A percentile compares a stretch with the other conserved stretches of the same genome.
Evolutionary conservation across 2,329 filamentous ascomycete genomes (phyloP).

Genomic region (Fusarium piperis): DNA sequence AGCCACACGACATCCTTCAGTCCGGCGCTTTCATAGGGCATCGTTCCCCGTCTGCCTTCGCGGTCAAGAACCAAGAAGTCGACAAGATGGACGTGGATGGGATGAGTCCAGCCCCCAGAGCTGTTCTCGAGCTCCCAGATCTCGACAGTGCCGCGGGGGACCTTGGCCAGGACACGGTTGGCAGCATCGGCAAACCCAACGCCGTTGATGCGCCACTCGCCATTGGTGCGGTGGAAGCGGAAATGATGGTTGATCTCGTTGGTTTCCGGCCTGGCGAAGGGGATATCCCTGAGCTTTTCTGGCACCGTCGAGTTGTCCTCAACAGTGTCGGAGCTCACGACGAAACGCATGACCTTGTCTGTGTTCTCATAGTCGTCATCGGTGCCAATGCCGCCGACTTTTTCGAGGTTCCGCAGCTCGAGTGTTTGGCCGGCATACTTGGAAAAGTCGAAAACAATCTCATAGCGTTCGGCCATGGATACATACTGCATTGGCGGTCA

Average conservation of each 20-base stretch:
- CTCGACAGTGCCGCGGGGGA: constrained; percentile 57
- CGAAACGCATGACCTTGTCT: constrained; percentile 62
- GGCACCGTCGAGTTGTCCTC: constrained; percentile 51
- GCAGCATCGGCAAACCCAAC: constrained; percentile 54
- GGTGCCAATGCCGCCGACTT: constrained; percentile 46
- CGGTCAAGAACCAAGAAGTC: constrained; percentile 65
- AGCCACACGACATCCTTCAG: constrained; percentile 69
- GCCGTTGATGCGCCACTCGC: constrained; percentile 63
- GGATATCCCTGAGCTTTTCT: constrained; percentile 47
- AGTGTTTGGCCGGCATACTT: constrained; percentile 59
- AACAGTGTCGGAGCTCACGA: constrained; percentile 52
- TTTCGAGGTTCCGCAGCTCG: constrained; percentile 46
- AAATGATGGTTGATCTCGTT: constrained; percentile 55
- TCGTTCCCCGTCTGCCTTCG: constrained; percentile 50
- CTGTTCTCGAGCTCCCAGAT: constrained; percentile 62
- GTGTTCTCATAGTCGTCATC: constrained; percentile 62
- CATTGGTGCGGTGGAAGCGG: constrained; percentile 55
- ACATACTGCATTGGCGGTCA: constrained; percentile 44
- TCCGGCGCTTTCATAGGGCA: constrained; percentile 62
- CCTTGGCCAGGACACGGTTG: constrained; percentile 60
- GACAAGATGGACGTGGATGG: constrained; percentile 67
- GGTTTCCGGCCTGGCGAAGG: constrained; percentile 48
- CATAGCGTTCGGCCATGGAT: constrained; percentile 66
- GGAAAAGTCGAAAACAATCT: constrained; percentile 66
- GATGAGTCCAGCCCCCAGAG: constrained; percentile 62